Evolutionary conservation across 2,329 filamentous ascomycete species (phyloP).

Genomic region (Monascus ruber): DNA sequence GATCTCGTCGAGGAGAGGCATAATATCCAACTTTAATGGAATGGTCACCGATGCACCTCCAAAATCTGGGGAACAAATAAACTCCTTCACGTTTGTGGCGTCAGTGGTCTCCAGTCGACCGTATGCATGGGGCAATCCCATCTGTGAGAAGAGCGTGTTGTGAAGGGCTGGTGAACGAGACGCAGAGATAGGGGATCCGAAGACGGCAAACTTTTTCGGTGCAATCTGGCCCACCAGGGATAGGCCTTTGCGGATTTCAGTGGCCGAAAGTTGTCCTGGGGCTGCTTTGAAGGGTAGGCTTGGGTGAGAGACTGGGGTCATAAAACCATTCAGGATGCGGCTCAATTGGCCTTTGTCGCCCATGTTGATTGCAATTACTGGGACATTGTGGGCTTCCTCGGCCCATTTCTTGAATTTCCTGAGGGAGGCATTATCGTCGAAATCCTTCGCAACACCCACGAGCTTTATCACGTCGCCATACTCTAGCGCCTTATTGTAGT

Average conservation of each 20-base stretch:
- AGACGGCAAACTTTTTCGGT: constrained; percentile 68
- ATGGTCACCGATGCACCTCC: constrained; percentile 94
- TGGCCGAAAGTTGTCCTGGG: constrained; percentile 81
- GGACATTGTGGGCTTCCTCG: constrained; percentile 59
- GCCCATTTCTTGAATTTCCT: constrained; percentile 71
- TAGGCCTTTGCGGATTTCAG: constrained; percentile 71
- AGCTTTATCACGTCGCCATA: constrained; percentile 93
- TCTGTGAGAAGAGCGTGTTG: constrained; percentile 66
- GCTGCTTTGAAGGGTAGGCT: constrained; percentile 85
- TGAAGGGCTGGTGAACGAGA: constrained; percentile 84
- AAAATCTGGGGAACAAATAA: constrained; percentile 63
- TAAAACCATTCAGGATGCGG: constrained; percentile 78
- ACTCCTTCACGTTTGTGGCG: constrained; percentile 46
- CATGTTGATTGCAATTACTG: constrained; percentile 95
- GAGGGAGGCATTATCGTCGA: constrained; percentile 81
- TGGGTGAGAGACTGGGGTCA: constrained; percentile 89
- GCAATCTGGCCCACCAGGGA: constrained; percentile 69
- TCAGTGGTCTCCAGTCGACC: constrained; percentile 60
- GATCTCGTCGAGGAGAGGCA: constrained; percentile 67
- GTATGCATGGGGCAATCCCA: constrained; percentile 80
- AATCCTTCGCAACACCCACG: constrained; percentile 62
- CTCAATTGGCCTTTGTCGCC: constrained; percentile 76
- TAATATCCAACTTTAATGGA: constrained; percentile 82
- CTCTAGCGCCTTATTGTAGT: constrained; percentile 81
- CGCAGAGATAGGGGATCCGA: constrained; percentile 71